Evolutionary conservation across 208 protist genomes (phyloP).

Genomic region (Trypanosoma vivax): DNA sequence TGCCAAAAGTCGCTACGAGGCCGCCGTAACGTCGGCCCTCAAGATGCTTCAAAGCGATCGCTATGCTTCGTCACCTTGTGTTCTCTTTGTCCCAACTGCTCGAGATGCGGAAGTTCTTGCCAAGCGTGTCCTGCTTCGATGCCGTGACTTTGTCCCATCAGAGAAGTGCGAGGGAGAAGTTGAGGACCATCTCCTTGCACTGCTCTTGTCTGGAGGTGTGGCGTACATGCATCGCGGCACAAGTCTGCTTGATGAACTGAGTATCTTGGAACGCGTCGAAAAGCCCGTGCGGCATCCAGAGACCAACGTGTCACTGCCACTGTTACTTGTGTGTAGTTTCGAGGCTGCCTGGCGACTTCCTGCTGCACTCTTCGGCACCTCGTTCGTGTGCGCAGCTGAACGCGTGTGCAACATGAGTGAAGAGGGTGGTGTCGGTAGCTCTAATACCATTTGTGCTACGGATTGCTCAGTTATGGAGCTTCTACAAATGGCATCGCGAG

Average conservation of each 20-base stretch:
- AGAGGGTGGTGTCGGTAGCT: neutral
- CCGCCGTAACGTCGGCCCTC: conserved; percentile 40
- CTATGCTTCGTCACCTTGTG: conserved; percentile 44
- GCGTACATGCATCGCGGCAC: conserved; percentile 72
- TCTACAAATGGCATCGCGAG: conserved; percentile 75
- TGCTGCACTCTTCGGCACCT: conserved; percentile 57
- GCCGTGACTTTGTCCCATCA: conserved; percentile 60
- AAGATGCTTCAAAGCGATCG: conserved; percentile 45
- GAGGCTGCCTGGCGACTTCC: conserved; percentile 75
- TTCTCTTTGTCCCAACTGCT: conserved; percentile 67
- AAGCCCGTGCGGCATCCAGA: conserved; percentile 35
- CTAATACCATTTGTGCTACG: conserved; percentile 5
- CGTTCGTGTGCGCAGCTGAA: conserved; percentile 70
- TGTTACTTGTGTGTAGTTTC: conserved; percentile 73
- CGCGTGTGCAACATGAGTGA: conserved; percentile 16
- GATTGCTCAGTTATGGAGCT: conserved; percentile 63
- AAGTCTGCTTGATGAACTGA: conserved; percentile 48
- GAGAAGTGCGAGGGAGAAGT: conserved; percentile 15
- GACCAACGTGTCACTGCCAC: conserved; percentile 41
- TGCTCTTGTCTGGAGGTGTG: conserved; percentile 63
- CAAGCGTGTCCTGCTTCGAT: conserved; percentile 62
- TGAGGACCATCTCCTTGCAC: conserved; percentile 43
- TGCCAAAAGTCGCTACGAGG: conserved; percentile 55
- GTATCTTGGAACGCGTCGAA: conserved; percentile 50
- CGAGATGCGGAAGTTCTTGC: conserved; percentile 59